These are phyloP conservation scores for Mycena metata DNA, from an alignment of 768 basidiomycete genomes.

Conservation along the genomic window DNA sequence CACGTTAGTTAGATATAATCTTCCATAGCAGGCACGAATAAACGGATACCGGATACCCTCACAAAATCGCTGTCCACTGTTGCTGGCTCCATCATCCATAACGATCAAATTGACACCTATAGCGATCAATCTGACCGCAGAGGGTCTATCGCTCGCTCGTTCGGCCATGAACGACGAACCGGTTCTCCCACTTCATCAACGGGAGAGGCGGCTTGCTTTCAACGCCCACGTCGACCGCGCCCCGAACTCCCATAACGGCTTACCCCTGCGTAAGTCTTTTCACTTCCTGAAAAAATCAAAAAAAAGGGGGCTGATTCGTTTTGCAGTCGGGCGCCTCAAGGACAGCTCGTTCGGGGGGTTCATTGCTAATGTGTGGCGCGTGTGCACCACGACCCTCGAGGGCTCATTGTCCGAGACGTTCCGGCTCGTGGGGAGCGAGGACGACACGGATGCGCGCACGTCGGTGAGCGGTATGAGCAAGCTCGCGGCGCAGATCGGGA, in stretches of 20 bases:
- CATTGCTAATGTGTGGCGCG: slow-evolving; percentile 27
- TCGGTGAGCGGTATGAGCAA: slow-evolving; percentile 27
- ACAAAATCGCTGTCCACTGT: no score
- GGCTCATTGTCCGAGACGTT: slow-evolving; percentile 38
- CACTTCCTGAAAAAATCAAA: not conserved
- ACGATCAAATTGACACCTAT: no score
- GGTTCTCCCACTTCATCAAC: slow-evolving; percentile 30
- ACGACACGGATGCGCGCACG: slow-evolving; percentile 29
- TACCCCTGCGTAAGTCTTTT: slow-evolving; percentile 22
- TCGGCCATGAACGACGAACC: slow-evolving; percentile 14
- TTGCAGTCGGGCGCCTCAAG: slow-evolving; percentile 16
- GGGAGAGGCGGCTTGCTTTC: slow-evolving; percentile 31
- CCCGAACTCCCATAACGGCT: not conserved
- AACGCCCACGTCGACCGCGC: slow-evolving; percentile 22
- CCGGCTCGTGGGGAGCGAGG: slow-evolving; percentile 33
- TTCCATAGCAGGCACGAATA: no score
- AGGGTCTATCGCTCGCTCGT: no score
- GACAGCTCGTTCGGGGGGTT: not conserved
- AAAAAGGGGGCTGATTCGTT: not conserved
- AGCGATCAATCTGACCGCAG: no score
- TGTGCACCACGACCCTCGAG: slow-evolving; percentile 35
- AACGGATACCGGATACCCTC: no score
- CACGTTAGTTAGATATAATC: no score
- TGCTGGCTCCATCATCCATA: no score
- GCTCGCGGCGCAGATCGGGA: slow-evolving; percentile 10